These are phyloP conservation scores for Tilletia caries DNA, from an alignment of 1,284 basidiomycete genomes.

Conservation along the genomic window DNA sequence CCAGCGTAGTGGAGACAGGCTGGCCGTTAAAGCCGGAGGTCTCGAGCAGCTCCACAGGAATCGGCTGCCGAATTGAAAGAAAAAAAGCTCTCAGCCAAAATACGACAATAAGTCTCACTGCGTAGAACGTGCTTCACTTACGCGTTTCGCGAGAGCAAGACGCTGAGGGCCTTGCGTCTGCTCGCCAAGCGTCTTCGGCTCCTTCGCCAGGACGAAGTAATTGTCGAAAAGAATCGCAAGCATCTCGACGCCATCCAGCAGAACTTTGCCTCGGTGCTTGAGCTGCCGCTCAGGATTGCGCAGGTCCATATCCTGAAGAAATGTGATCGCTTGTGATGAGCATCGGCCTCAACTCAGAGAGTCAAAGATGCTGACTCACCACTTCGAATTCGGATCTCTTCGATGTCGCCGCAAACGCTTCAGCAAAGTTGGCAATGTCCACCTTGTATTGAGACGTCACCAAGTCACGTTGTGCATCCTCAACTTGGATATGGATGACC, in stretches of 20 bases:
- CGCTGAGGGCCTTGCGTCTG: constrained; percentile 21
- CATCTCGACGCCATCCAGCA: constrained; percentile 50
- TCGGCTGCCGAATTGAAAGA: constrained; percentile 22
- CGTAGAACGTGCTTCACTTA: not conserved
- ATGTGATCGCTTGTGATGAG: not conserved
- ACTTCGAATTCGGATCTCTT: constrained; percentile 35
- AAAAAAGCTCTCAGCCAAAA: not conserved
- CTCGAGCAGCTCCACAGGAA: constrained; percentile 48
- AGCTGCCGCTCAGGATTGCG: constrained; percentile 43
- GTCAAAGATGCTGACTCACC: not conserved
- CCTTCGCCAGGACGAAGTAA: constrained; percentile 47
- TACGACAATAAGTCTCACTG: too few species aligned
- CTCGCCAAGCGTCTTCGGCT: constrained; percentile 28
- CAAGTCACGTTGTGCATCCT: constrained; percentile 44
- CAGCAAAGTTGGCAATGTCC: constrained; percentile 36
- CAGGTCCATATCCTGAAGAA: constrained; percentile 37
- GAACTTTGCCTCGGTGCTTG: constrained; percentile 40
- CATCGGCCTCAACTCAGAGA: not conserved
- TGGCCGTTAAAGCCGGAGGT: constrained; percentile 40
- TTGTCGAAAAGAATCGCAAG: constrained; percentile 49
- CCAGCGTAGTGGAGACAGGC: constrained; percentile 39
- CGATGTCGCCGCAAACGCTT: constrained; percentile 36
- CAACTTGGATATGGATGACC: constrained; percentile 49
- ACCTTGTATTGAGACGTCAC: constrained; percentile 45
- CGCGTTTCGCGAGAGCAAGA: constrained; percentile 41